Conservation (phyloP, 129 eudicot genomes). For the Tanacetum coccineum region DNA sequence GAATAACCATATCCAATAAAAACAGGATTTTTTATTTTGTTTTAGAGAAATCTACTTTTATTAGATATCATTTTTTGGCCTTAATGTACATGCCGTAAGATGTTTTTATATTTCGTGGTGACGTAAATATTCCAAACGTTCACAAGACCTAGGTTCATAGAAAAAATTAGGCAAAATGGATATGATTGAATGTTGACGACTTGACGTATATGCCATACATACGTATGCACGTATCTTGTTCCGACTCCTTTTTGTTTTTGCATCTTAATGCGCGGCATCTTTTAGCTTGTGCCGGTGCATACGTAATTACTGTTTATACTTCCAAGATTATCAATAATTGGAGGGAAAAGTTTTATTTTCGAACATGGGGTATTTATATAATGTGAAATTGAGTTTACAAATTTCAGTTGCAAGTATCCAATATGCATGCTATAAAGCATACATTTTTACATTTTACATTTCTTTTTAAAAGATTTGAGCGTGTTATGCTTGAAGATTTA, state of each 20-base stretch:
- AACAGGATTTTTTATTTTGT: not conserved
- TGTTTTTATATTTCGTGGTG: not conserved
- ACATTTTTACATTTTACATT: not conserved
- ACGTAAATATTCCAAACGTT: not conserved
- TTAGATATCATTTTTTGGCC: too few relatives aligned
- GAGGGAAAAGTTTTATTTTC: too few relatives aligned
- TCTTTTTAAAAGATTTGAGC: too few relatives aligned
- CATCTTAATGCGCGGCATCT: constrained; percentile 6
- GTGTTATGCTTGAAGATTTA: too few relatives aligned
- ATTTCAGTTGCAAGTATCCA: not conserved
- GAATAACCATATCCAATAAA: not conserved
- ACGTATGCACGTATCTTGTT: constrained; percentile 11
- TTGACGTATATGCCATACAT: constrained; percentile 11
- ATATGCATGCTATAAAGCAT: not conserved
- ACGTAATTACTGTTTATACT: not conserved
- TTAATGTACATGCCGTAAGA: too few relatives aligned
- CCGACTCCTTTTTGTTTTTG: constrained; percentile 1
- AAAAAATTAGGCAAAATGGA: not conserved
- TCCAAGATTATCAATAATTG: too few relatives aligned
- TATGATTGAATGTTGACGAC: not conserved
- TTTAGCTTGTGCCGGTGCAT: not conserved
- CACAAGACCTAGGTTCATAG: constrained; percentile 13
- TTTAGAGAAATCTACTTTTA: not conserved
- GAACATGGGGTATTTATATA: too few relatives aligned
- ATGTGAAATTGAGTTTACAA: not conserved